These are phyloP conservation scores for thale cress (Arabidopsis thaliana) DNA, from an alignment of 345 rosid genomes.

Conservation along the genomic window TAIR10.1 NC_003070.9:28620001-28620500, in stretches of 20 bases:
- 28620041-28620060: conserved; percentile 64
- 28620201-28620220: conserved; percentile 3
- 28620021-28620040: conserved; percentile 53
- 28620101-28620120: conserved; percentile 73
- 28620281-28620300: conserved; percentile 49
- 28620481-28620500: conserved; percentile 21
- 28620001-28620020: conserved; percentile 67
- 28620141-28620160: conserved; percentile 64
- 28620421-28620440: conserved; percentile 4
- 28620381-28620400: conserved; percentile 14
- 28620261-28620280: conserved; percentile 69
- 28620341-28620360: conserved; percentile 74
- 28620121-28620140: conserved; percentile 66
- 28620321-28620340: conserved; percentile 65
- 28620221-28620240: conserved; percentile 5
- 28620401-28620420: conserved; percentile 22
- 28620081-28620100: conserved; percentile 62
- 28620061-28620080: conserved; percentile 84
- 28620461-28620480: conserved; percentile 6
- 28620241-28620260: conserved; percentile 18
- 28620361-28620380: conserved; percentile 60
- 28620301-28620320: conserved; percentile 68
- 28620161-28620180: conserved; percentile 51
- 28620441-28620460: not conserved
- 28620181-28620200: conserved; percentile 11